A percentile compares a stretch with the other conserved stretches of the same genome.
Conservation (phyloP, 805 yeast genomes). For the Hanseniaspora hatyaiensis region DNA sequence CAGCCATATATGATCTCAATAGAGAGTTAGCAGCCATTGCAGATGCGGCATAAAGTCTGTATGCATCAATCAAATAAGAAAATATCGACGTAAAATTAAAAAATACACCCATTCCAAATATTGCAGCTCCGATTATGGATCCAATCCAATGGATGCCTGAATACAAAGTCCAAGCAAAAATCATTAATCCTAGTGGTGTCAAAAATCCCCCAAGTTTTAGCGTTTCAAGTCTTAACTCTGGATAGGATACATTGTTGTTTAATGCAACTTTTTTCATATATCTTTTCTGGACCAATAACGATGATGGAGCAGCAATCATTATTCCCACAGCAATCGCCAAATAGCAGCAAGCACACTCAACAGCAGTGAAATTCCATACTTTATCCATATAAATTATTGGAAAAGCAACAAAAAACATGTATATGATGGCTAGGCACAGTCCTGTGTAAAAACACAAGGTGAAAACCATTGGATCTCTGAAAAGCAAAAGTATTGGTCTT, state of each 20-base stretch:
- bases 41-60: constrained; percentile 42
- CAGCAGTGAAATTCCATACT: constrained; percentile 41
- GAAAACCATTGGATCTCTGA: constrained; percentile 45
- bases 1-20: constrained; percentile 44
- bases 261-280: constrained; percentile 35
- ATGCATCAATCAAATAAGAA: constrained; percentile 55
- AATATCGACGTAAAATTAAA: constrained; percentile 56
- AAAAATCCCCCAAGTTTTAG: constrained; percentile 55
- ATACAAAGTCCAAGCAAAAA: constrained; percentile 66
- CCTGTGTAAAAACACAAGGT: constrained; percentile 47
- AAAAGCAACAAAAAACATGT: constrained; percentile 53
- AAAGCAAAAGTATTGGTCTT: constrained; percentile 41
- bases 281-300: constrained; percentile 34
- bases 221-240: constrained; percentile 50
- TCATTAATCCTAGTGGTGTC: constrained; percentile 55
- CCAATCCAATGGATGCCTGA: constrained; percentile 57
- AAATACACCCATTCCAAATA: constrained; percentile 59
- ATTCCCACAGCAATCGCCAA: constrained; percentile 46
- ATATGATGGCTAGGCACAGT: constrained; percentile 46
- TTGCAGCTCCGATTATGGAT: constrained; percentile 58
- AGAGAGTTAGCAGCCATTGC: constrained; percentile 43
- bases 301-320: constrained; percentile 36
- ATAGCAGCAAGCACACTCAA: constrained; percentile 55
- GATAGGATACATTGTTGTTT: constrained; percentile 40
- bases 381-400: constrained; percentile 44